A percentile compares a stretch with the other conserved stretches of the same genome.
Evolutionary conservation across 2,329 filamentous ascomycete genomes (phyloP).

Genomic region (Penicillium sp.): DNA sequence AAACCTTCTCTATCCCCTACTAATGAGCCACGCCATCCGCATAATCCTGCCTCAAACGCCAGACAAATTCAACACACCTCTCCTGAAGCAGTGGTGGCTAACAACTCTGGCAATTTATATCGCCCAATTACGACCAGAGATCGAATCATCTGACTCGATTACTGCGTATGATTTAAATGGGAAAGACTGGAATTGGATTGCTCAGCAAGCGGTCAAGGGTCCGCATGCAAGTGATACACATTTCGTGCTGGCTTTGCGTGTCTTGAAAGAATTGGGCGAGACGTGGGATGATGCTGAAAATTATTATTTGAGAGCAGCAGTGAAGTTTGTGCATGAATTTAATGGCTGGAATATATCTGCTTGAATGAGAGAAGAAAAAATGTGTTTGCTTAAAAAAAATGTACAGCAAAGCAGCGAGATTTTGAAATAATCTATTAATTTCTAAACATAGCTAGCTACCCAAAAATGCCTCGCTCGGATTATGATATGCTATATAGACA

Average conservation of each 20-base stretch:
- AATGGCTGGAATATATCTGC: slow-evolving; percentile 44
- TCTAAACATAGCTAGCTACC: neutral
- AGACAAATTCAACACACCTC: slow-evolving; percentile 62
- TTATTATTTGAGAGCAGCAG: slow-evolving; percentile 48
- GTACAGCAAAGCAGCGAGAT: neutral
- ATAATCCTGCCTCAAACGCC: slow-evolving; percentile 77
- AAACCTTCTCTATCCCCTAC: slow-evolving; percentile 76
- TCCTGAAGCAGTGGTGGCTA: slow-evolving; percentile 88
- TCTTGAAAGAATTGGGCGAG: slow-evolving; percentile 35
- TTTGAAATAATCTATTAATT: too few species aligned
- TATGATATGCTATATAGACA: neutral
- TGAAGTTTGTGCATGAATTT: slow-evolving; percentile 48
- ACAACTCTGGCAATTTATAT: slow-evolving; percentile 76
- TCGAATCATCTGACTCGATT: slow-evolving; percentile 61
- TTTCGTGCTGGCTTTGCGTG: slow-evolving; percentile 77
- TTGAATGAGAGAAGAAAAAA: neutral
- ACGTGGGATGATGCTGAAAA: slow-evolving; percentile 44
- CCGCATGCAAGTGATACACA: slow-evolving; percentile 69
- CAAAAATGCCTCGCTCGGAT: neutral
- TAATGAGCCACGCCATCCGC: slow-evolving; percentile 82
- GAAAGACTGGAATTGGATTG: slow-evolving; percentile 73
- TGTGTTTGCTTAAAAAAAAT: too few species aligned
- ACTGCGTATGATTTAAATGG: slow-evolving; percentile 56
- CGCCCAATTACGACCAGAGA: slow-evolving; percentile 65
- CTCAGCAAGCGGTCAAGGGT: slow-evolving; percentile 66